Conservation (phyloP, 2,329 filamentous ascomycete genomes). For the Fusarium virguliforme region DNA sequence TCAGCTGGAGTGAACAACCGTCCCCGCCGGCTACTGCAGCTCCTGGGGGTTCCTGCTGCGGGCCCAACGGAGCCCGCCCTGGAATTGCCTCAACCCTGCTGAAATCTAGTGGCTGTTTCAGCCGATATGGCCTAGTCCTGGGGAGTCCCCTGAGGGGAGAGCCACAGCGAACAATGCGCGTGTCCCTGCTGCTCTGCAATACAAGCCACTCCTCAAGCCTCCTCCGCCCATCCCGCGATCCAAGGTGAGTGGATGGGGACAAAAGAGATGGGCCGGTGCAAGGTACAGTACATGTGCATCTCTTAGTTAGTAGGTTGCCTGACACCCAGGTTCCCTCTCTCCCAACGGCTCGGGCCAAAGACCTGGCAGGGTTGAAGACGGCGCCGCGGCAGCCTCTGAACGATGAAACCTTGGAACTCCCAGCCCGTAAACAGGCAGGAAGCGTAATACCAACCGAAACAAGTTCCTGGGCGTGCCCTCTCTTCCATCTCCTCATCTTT, state of each 20-base stretch:
- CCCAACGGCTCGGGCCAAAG: constrained; percentile 39
- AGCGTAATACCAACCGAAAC: constrained; percentile 28
- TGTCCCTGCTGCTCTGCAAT: constrained; percentile 14
- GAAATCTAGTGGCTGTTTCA: constrained; percentile 48
- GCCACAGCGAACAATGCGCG: constrained; percentile 48
- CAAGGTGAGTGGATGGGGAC: background rate
- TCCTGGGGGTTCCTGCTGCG: constrained; percentile 14
- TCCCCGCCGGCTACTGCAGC: constrained; percentile 32
- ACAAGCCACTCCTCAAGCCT: constrained; percentile 39
- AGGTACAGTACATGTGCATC: constrained; percentile 35
- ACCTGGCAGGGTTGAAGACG: constrained; percentile 31
- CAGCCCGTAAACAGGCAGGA: constrained; percentile 19
- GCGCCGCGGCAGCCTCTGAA: constrained; percentile 25
- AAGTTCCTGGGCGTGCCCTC: constrained; percentile 13
- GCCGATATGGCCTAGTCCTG: constrained; percentile 39
- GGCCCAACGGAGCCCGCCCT: constrained; percentile 3
- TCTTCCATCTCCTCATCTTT: constrained; percentile 7
- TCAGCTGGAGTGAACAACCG: constrained; percentile 42
- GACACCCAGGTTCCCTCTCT: constrained; percentile 16
- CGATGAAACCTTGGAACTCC: constrained; percentile 38
- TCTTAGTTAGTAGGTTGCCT: constrained; percentile 10
- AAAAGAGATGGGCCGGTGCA: constrained; percentile 1
- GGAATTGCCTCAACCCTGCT: constrained; percentile 20
- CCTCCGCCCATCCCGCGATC: constrained; percentile 34
- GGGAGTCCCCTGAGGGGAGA: constrained; percentile 35